These are phyloP conservation scores for Mentha longifolia DNA, from an alignment of 257 asterid genomes.

Conservation along the genomic window DNA sequence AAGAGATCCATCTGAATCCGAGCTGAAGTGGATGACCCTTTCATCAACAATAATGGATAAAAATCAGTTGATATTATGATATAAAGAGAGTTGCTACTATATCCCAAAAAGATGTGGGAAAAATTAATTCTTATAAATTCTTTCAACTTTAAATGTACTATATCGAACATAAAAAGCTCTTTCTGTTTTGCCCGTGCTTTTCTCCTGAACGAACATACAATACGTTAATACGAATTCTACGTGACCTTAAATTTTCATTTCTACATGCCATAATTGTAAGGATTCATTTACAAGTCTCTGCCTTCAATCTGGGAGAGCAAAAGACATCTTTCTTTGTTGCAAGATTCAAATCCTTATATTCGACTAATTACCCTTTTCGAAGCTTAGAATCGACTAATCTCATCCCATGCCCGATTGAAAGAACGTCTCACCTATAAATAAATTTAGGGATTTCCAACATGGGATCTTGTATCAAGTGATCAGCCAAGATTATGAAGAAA, in stretches of 20 bases:
- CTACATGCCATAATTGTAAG: not conserved
- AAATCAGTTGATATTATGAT: not conserved
- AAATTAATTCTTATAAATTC: not conserved
- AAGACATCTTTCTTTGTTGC: not conserved
- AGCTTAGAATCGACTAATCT: not conserved
- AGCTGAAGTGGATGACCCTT: slow-evolving; percentile 72
- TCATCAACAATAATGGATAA: slow-evolving; percentile 12
- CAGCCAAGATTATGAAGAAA: not conserved
- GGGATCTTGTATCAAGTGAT: not conserved
- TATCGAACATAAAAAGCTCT: not conserved
- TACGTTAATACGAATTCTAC: not conserved
- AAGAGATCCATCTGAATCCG: slow-evolving; percentile 77
- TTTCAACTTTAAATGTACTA: not conserved
- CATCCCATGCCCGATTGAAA: not conserved
- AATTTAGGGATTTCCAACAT: not conserved
- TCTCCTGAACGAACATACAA: slow-evolving; percentile 1
- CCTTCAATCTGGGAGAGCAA: not conserved
- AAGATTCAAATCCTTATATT: slow-evolving; percentile 2
- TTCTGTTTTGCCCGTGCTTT: not conserved
- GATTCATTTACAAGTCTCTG: not conserved
- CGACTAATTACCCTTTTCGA: not conserved
- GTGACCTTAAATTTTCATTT: not conserved
- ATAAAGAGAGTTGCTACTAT: not conserved
- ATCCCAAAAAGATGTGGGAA: not conserved
- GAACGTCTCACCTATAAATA: slow-evolving; percentile 2